Percentiles rank a stretch among this genome's conserved stretches.
These are phyloP conservation scores for Raffaelea albimanens DNA, from an alignment of 2,329 filamentous ascomycete genomes.

Conservation along the genomic window DNA sequence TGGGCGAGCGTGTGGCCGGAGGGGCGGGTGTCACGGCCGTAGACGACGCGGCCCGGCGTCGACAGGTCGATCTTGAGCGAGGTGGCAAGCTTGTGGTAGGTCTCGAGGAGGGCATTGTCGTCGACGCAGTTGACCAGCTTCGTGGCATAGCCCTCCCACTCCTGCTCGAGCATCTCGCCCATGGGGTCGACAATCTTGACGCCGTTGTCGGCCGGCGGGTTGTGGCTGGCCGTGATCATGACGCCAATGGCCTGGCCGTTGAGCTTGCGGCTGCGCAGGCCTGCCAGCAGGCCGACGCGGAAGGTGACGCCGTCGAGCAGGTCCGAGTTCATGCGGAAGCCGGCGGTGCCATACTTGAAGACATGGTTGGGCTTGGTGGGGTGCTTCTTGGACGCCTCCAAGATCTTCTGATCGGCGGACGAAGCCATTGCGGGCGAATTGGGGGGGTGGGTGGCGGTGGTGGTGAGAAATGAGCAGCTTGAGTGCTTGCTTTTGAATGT, in stretches of 20 bases:
- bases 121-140: constrained; percentile 74
- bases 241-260: constrained; percentile 88
- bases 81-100: constrained; percentile 66
- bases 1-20: constrained; percentile 77
- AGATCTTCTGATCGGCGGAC: constrained; percentile 29
- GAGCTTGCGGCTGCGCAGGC: constrained; percentile 81
- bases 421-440: constrained; percentile 10
- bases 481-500: no score
- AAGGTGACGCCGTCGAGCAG: constrained; percentile 88
- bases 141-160: constrained; percentile 88
- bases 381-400: constrained; percentile 53
- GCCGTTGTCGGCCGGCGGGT: constrained; percentile 81
- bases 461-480: no score
- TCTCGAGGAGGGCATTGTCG: constrained; percentile 64
- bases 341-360: constrained; percentile 59
- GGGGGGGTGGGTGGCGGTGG: no score
- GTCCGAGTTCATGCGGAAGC: constrained; percentile 62
- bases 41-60: constrained; percentile 69
- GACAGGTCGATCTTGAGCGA: constrained; percentile 67
- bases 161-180: constrained; percentile 95
- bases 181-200: constrained; percentile 95
- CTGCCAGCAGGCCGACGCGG: constrained; percentile 80
- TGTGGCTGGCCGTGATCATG: constrained; percentile 93
- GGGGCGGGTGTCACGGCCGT: constrained; percentile 84
- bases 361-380: constrained; percentile 41